Conservation (phyloP, 1,139 yeast genomes). For the Yamadazyma songkhlaensis region DNA sequence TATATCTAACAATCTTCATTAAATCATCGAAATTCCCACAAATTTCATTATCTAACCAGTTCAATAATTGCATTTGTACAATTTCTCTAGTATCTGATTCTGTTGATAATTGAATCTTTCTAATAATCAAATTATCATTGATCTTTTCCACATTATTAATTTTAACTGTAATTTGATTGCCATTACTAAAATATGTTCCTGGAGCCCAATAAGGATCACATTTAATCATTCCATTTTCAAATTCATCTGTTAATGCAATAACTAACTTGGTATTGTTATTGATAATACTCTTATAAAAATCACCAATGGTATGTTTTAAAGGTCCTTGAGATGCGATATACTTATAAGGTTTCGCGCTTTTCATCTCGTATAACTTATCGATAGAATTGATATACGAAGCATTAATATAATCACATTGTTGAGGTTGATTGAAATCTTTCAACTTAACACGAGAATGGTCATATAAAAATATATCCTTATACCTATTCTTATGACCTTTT, state of each 20-base stretch:
- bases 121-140: slow-evolving; percentile 22
- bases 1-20: slow-evolving; percentile 39
- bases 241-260: slow-evolving; percentile 50
- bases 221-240: slow-evolving; percentile 51
- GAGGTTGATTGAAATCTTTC: slow-evolving; percentile 17
- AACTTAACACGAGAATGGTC: slow-evolving; percentile 73
- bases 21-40: slow-evolving; percentile 37
- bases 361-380: slow-evolving; percentile 8
- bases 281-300: slow-evolving; percentile 74
- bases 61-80: slow-evolving; percentile 46
- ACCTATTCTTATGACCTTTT: slow-evolving; percentile 71
- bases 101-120: slow-evolving; percentile 35
- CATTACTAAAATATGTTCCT: slow-evolving; percentile 43
- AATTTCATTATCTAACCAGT: slow-evolving; percentile 57
- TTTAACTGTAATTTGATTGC: slow-evolving; percentile 28
- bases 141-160: slow-evolving; percentile 19
- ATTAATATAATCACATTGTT: slow-evolving; percentile 24
- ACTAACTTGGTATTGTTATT: slow-evolving; percentile 41
- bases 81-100: slow-evolving; percentile 21
- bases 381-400: slow-evolving; percentile 27
- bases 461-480: slow-evolving; percentile 78
- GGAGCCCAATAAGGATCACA: slow-evolving; percentile 56
- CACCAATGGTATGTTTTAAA: slow-evolving; percentile 67
- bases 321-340: slow-evolving; percentile 92
- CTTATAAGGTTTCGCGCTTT: slow-evolving; percentile 22